Conservation (phyloP, 2,329 filamentous ascomycete genomes). For the Neurospora sp. region DNA sequence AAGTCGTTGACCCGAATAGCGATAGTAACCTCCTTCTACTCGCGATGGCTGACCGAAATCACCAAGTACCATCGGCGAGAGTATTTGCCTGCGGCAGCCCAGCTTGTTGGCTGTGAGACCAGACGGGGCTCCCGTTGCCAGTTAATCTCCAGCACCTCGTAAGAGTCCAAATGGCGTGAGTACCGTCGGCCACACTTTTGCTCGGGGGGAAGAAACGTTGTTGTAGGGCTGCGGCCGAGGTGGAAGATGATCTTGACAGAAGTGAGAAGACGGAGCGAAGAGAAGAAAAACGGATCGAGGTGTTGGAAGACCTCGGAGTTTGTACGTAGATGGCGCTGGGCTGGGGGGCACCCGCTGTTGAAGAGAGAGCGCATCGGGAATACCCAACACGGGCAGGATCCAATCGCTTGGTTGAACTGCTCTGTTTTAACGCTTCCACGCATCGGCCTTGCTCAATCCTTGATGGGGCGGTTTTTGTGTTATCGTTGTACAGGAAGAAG, state of each 20-base stretch:
- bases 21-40: no score
- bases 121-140: neutral
- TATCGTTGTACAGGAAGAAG: neutral
- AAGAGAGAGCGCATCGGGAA: neutral
- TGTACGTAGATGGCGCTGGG: neutral
- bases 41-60: no score
- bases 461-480: neutral
- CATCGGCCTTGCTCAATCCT: neutral
- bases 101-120: no score
- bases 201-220: neutral
- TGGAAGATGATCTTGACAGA: neutral
- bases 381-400: fast-evolving
- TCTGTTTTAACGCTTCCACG: neutral
- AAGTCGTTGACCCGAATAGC: no score
- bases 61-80: no score
- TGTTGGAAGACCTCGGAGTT: fast-evolving
- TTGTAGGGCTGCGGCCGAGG: no score
- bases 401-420: neutral
- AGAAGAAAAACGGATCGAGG: neutral
- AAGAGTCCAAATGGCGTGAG: neutral
- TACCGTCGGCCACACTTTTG: neutral
- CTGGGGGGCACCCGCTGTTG: neutral
- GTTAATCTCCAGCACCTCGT: neutral
- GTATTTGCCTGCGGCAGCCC: no score
- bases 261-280: neutral